Conservation (phyloP, 768 basidiomycete genomes). For the Galerina sulciceps region DNA sequence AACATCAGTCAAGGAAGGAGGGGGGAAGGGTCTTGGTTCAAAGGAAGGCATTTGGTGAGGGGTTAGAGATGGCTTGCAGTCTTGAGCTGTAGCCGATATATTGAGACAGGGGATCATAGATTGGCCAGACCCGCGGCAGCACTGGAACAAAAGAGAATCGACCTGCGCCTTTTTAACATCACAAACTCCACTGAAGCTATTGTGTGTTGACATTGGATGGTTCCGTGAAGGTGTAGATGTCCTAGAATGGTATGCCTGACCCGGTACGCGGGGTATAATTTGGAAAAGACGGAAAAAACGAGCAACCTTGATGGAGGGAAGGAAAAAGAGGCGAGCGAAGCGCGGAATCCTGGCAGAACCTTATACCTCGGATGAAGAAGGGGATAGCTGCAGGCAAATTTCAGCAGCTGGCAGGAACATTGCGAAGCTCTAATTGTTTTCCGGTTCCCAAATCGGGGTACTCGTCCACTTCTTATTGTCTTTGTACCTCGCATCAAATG, state of each 20-base stretch:
- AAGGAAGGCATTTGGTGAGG: conserved; percentile 41
- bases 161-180: conserved; percentile 34
- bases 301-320: conserved; percentile 2
- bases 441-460: conserved; percentile 28
- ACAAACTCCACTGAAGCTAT: conserved; percentile 15
- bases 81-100: conserved; percentile 29
- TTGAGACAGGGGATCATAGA: conserved; percentile 28
- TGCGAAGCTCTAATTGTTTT: conserved; percentile 40
- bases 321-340: conserved; percentile 2
- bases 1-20: conserved; percentile 62
- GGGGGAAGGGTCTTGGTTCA: conserved; percentile 64
- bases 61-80: conserved; percentile 27
- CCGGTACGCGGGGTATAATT: conserved; percentile 17
- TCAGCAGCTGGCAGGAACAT: too few relatives aligned
- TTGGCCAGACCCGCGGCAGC: conserved; percentile 47
- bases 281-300: conserved; percentile 6
- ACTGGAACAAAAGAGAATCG: conserved; percentile 32
- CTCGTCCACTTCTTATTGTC: conserved; percentile 42
- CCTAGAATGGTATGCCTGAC: conserved; percentile 36
- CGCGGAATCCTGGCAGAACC: conserved; percentile 16
- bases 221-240: conserved; percentile 17
- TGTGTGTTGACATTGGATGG: conserved; percentile 32
- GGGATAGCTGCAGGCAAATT: not conserved
- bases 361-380: conserved; percentile 17
- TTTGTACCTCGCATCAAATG: conserved; percentile 27